Percentiles rank a stretch among this genome's conserved stretches.
phyloP scores from a whole-genome alignment of 1,284 basidiomycete species.

The Boletellus deceptivus region DNA sequence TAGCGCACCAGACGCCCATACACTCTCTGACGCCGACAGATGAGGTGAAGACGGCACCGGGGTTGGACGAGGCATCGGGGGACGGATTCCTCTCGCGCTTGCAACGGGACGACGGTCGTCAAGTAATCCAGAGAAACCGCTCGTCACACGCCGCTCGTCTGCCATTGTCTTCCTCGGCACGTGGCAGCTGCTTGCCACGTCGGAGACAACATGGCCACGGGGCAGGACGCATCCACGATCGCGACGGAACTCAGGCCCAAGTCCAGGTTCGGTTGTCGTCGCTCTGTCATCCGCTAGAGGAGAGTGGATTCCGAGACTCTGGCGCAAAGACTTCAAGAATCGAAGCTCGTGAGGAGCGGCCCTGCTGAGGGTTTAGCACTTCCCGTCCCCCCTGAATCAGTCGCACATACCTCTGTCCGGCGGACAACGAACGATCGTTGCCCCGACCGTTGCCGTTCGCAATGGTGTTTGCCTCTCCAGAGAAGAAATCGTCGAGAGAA shows the following conservation, averaged over 20 bases:
- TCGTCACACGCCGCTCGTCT: background rate
- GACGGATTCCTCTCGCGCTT: background rate
- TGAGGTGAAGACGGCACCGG: background rate
- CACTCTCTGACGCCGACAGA: background rate
- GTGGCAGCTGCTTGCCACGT: background rate
- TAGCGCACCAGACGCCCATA: background rate
- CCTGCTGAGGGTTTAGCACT: slow-evolving; percentile 1
- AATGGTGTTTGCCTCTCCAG: slow-evolving; percentile 1
- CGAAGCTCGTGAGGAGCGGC: slow-evolving; percentile 9
- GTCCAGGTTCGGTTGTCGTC: too few relatives aligned
- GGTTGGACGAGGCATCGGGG: background rate
- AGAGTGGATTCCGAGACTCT: slow-evolving; percentile 2
- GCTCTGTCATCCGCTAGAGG: background rate
- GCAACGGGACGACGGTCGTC: background rate
- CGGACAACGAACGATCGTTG: background rate
- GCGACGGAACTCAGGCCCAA: background rate
- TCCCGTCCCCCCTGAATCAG: background rate
- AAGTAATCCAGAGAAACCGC: background rate
- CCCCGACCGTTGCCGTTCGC: background rate
- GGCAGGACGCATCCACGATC: background rate
- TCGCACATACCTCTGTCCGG: slow-evolving; percentile 7
- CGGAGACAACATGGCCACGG: background rate
- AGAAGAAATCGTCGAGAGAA: slow-evolving; percentile 17
- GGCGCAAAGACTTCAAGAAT: slow-evolving; percentile 7
- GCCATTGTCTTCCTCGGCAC: background rate